Percentiles rank a stretch among this genome's conserved stretches.
phyloP scores from a whole-genome alignment of 441 rosid genomes.

The Eruca vesicaria region DNA sequence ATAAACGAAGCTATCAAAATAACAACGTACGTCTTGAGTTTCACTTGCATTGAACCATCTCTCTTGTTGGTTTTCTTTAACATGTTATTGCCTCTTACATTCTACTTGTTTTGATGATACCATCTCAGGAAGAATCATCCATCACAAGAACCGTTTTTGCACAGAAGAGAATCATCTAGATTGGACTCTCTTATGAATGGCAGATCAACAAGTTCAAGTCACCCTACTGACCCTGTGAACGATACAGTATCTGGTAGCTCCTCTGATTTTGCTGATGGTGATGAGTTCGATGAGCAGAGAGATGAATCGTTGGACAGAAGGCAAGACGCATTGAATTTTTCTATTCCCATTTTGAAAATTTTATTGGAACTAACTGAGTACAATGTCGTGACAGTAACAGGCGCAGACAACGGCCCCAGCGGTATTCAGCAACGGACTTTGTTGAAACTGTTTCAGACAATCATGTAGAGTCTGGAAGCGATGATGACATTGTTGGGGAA shows the following conservation, averaged over 20 bases:
- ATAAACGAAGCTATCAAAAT: constrained; percentile 91
- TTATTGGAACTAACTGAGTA: background rate
- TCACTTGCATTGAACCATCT: background rate
- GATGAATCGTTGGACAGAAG: constrained; percentile 62
- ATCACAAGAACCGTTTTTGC: constrained; percentile 59
- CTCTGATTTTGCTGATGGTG: constrained; percentile 65
- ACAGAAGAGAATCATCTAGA: constrained; percentile 53
- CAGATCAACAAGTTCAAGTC: constrained; percentile 46
- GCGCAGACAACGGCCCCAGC: constrained; percentile 75
- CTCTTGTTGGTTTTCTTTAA: background rate
- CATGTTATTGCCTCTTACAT: background rate
- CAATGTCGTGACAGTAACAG: constrained; percentile 48
- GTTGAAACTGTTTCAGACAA: constrained; percentile 81
- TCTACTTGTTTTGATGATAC: background rate
- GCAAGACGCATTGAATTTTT: constrained; percentile 35
- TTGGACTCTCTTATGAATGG: constrained; percentile 68
- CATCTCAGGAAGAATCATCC: constrained; percentile 62
- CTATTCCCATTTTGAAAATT: background rate
- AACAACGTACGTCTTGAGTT: constrained; percentile 56
- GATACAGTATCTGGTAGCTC: constrained; percentile 53
- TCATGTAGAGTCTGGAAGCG: constrained; percentile 77
- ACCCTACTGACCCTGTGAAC: constrained; percentile 41
- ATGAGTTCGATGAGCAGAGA: constrained; percentile 51
- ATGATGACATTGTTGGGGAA: constrained; percentile 95
- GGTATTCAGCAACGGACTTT: constrained; percentile 69